Base-by-base conservation (phyloP, 2,329 filamentous ascomycete genomes). In the Sphaerulina musiva region DNA sequence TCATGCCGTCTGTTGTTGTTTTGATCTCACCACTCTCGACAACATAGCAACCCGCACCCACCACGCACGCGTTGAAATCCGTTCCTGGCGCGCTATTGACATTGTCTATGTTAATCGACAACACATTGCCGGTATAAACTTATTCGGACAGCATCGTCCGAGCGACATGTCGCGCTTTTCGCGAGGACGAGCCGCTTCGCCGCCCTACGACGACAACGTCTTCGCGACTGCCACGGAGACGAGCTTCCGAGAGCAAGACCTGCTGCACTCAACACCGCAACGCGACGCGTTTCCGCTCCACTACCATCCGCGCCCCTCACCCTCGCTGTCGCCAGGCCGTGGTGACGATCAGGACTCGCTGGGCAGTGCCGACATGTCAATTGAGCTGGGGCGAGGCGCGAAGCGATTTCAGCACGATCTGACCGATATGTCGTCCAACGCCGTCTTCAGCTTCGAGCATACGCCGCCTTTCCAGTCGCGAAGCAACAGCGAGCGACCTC, bases 381-480 rank as follows among this genome's bases (percentile, higher is more conserved):
- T 84, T 53, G 81, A 85, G 63, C 66, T 81, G 32, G 80, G 78
- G 44, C 74, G 82, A 51, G 81, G 77, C 32, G 66, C 70, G 20
- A 72, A 72, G 56, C 67, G 69, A 46, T 50, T 53, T 66, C 20
- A 72, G 55, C 60, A 73, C 74, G 68, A 58, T 57, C 61, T 71
- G 59, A 54, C 62, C 67, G 64, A 80, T 57, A 74, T 79, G 61
- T 80, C 78, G 29, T 74, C 76, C 44, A 74, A 77, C 57, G 73
- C 74, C 4, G 66, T 73, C 39, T 75, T 81, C 64, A 74, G 70
- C 59, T 68, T 77, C 45, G 70, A 76, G 62, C 48, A 76, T 54
- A 76, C 75, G 23, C 74, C 73, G n/a, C 72, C 71, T 5, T 61
- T 68, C 8, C 61, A 59, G 17, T 54, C 64, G 6, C 61, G 63